phyloP scores from a whole-genome alignment of 2,329 filamentous ascomycete species.

The Epicoccum nigrum region DNA sequence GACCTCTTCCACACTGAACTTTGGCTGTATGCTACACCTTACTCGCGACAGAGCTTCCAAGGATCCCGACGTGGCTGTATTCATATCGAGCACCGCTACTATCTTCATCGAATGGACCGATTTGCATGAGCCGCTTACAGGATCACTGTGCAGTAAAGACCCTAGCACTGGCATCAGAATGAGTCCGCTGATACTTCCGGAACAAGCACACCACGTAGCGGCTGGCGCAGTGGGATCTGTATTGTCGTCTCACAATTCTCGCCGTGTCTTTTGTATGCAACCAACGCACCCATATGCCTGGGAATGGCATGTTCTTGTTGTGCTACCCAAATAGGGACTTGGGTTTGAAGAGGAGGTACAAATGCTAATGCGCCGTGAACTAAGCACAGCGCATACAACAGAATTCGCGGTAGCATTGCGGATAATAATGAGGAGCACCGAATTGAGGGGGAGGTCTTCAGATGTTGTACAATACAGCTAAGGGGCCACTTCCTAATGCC shows the following conservation, averaged over 20 bases:
- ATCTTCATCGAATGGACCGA: constrained; percentile 21
- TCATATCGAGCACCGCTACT: constrained; percentile 19
- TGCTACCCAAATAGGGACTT: not conserved
- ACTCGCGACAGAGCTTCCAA: constrained; percentile 25
- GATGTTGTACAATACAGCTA: not conserved
- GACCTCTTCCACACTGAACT: constrained; percentile 20
- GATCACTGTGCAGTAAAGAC: constrained; percentile 1
- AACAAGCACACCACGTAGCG: not conserved
- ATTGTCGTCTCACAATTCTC: constrained; percentile 17
- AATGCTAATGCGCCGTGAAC: not conserved
- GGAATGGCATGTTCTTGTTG: not conserved
- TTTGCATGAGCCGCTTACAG: constrained; percentile 4
- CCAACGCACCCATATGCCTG: not conserved
- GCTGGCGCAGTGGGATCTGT: constrained; percentile 24
- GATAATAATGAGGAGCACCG: not conserved
- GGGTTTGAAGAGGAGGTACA: not conserved
- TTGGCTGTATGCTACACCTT: constrained; percentile 27
- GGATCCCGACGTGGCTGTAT: constrained; percentile 15
- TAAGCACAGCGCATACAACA: not conserved
- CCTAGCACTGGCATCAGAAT: not conserved
- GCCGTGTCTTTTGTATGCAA: constrained; percentile 5
- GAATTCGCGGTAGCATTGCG: not conserved
- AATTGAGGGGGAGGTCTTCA: not conserved
- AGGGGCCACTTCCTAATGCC: constrained; percentile 6
- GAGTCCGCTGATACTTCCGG: too few relatives aligned